Evolutionary conservation across 106 monocot genomes (phyloP).

Genomic region (Dendrobium nobile): DNA sequence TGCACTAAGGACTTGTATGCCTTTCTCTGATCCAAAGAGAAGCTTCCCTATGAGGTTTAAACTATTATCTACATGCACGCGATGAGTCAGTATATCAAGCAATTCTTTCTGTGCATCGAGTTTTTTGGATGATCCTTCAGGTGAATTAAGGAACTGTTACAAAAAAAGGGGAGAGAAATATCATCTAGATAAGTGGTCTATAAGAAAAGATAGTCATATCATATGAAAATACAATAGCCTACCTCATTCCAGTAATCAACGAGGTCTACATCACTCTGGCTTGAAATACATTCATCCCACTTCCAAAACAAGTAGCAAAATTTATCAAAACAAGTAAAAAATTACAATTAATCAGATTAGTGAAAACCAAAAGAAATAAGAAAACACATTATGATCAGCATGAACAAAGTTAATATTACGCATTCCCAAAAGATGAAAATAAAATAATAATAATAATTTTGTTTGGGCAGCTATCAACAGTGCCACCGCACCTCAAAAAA

Average conservation of each 20-base stretch:
- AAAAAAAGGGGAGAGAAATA: not conserved
- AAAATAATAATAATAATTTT: too few species aligned
- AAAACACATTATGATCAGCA: too few species aligned
- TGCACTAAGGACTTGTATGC: conserved; percentile 32
- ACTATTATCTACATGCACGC: conserved; percentile 76
- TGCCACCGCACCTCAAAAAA: too few species aligned
- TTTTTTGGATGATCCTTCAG: conserved; percentile 54
- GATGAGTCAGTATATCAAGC: conserved; percentile 66
- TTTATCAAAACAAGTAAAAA: conserved; percentile 34
- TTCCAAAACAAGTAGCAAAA: too few species aligned
- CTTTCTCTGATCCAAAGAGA: conserved; percentile 63
- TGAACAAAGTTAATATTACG: too few species aligned
- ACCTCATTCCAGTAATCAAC: conserved; percentile 86
- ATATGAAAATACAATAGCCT: not conserved
- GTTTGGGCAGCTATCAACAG: too few species aligned
- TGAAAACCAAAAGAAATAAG: not conserved
- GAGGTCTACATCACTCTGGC: conserved; percentile 90
- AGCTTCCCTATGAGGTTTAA: conserved; percentile 65
- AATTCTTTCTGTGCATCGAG: conserved; percentile 48
- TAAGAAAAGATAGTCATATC: too few species aligned
- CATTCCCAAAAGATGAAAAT: too few species aligned
- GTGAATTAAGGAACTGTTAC: conserved; percentile 37
- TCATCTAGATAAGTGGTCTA: too few species aligned
- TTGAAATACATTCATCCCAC: conserved; percentile 45
- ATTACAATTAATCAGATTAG: not conserved